Evolutionary conservation across 495 filamentous ascomycete genomes (phyloP).

Genomic region (Penicillium nucicola): DNA sequence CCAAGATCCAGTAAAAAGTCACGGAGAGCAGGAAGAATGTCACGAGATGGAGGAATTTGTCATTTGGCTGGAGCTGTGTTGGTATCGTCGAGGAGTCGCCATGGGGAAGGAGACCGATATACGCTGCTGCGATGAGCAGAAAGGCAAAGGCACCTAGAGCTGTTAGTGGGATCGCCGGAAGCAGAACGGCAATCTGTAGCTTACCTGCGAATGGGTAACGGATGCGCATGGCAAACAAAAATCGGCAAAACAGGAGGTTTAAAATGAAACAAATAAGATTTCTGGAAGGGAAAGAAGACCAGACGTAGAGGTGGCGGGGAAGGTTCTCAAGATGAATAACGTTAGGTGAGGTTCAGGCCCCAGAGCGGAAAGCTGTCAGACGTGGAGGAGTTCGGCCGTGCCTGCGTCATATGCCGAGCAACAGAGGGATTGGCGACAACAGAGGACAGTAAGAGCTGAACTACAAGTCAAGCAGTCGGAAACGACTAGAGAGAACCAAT

Average conservation of each 20-base stretch:
- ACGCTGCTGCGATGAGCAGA: slow-evolving; percentile 71
- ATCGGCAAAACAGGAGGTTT: background rate
- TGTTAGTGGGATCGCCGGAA: slow-evolving; percentile 14
- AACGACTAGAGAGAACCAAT: background rate
- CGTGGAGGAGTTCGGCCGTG: slow-evolving; percentile 18
- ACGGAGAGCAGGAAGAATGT: slow-evolving; percentile 88
- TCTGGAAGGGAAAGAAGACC: background rate
- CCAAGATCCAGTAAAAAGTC: slow-evolving; percentile 94
- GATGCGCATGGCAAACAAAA: slow-evolving; percentile 56
- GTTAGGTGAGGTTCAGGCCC: background rate
- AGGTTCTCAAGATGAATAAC: background rate
- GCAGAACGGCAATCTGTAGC: slow-evolving; percentile 10
- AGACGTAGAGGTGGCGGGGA: too few species aligned
- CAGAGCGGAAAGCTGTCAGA: slow-evolving; percentile 4
- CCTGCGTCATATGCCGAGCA: slow-evolving; percentile 31
- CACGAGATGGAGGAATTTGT: slow-evolving; percentile 85
- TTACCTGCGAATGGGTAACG: slow-evolving; percentile 71
- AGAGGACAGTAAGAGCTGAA: background rate
- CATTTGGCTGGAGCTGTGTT: slow-evolving; percentile 68
- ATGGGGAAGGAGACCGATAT: slow-evolving; percentile 67
- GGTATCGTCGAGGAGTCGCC: slow-evolving; percentile 58
- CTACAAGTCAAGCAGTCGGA: too few species aligned
- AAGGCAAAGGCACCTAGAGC: slow-evolving; percentile 65
- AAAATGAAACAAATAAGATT: background rate
- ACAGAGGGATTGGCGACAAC: background rate